Conservation (phyloP, 2,329 filamentous ascomycete genomes). For the Dactylonectria estremocensis region DNA sequence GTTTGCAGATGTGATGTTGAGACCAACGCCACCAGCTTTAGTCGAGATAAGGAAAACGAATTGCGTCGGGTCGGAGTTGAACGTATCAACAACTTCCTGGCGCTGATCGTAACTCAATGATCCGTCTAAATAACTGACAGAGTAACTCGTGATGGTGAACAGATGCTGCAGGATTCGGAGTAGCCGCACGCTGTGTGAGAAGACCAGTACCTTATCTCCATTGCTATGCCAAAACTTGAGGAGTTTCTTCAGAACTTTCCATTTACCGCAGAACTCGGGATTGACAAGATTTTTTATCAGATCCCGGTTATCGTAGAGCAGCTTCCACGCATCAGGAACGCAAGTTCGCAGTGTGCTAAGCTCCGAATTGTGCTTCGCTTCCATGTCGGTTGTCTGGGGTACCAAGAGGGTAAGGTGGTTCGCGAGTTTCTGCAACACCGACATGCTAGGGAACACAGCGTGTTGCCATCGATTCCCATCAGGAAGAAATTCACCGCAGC, state of each 20-base stretch:
- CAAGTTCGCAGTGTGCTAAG: constrained; percentile 81
- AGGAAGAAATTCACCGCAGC: constrained; percentile 76
- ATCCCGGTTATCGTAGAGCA: constrained; percentile 82
- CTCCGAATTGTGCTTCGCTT: constrained; percentile 84
- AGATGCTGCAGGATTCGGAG: constrained; percentile 87
- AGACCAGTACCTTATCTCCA: constrained; percentile 95
- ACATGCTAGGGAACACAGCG: constrained; percentile 88
- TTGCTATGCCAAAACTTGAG: constrained; percentile 91
- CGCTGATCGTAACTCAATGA: constrained; percentile 87
- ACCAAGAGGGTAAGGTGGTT: constrained; percentile 94
- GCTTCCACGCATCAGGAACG: constrained; percentile 81
- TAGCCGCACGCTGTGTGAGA: constrained; percentile 91
- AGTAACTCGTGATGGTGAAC: constrained; percentile 91
- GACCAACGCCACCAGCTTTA: constrained; percentile 90
- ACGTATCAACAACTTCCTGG: constrained; percentile 86
- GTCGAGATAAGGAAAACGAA: constrained; percentile 98
- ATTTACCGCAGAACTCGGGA: constrained; percentile 95
- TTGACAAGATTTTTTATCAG: constrained; percentile 87
- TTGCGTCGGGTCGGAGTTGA: constrained; percentile 88
- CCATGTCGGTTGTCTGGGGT: constrained; percentile 73
- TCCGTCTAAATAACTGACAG: constrained; percentile 91
- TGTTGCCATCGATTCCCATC: constrained; percentile 79
- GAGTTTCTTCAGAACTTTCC: constrained; percentile 90
- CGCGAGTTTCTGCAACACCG: constrained; percentile 86
- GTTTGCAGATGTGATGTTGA: constrained; percentile 98